Base-by-base conservation (phyloP, 2,329 filamentous ascomycete genomes). In the Periglandula ipomoeae region DNA sequence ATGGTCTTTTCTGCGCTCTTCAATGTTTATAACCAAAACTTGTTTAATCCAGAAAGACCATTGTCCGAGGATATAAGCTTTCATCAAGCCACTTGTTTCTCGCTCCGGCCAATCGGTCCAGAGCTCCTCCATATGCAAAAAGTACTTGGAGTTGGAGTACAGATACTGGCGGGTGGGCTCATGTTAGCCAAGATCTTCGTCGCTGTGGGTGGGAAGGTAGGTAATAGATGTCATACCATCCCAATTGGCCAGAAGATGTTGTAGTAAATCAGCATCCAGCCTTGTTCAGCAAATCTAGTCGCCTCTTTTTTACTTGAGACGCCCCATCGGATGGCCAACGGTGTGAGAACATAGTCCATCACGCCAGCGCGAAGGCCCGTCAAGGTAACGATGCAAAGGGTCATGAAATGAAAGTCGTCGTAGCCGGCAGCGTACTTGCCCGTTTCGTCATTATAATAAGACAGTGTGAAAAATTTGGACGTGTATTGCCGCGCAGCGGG, bases 11-110 rank as follows among this genome's bases (percentile, higher is more conserved):
- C 93, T 81, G 56, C 86, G 82, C 69, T 94, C 87, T 68, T 98
- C 93, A 52, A 97, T 89, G 68, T 96, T 85, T 64, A 97, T 88
- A 50, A 96, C 88, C 27, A 96, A 73, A 55, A 97, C 86, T 69
- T 95, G 90, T 70, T 97, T 91, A 43, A 96, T 68, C 85, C 89
- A 96, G 67, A 96, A 97, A 22, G 85, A 84, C 68, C 90, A 86
- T 65, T 97, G 90, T 13, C 84, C 84, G 27, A 98, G 75, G 60
- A 95, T 87, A 68, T 98, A 98, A 66, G 79, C 82, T 71, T 97
- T 97, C 70, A 87, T 81, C 11, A 87, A 66, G 8, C 84, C 82
- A 15, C 74, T 72, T 51, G 94, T 74, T 60, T 93, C 83, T 45
- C 89, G 81, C 56, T 80, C 76, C 0, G 93, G 93, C 83, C 88